Percentiles rank a stretch among this genome's conserved stretches.
Conservation (phyloP, 495 filamentous ascomycete genomes). For the Neurospora sp. region DNA sequence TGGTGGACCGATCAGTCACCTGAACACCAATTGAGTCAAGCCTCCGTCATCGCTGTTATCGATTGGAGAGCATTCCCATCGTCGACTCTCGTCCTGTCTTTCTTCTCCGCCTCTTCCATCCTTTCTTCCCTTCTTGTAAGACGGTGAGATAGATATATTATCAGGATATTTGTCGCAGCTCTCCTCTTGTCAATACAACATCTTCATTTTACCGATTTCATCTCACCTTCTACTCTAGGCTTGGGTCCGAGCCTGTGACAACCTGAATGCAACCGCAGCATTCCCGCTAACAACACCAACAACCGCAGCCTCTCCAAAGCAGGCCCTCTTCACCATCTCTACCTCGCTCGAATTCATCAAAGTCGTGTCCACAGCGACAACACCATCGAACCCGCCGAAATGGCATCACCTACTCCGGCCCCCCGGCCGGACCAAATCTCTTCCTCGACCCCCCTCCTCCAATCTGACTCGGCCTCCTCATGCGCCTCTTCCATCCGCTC, state of each 20-base stretch:
- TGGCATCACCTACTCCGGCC: slow-evolving; percentile 3
- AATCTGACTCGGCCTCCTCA: slow-evolving; percentile 22
- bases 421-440: slow-evolving; percentile 5
- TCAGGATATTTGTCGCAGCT: too few species aligned
- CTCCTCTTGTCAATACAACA: too few species aligned
- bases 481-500: slow-evolving; percentile 27
- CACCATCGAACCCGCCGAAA: slow-evolving; percentile 5
- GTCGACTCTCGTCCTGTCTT: not conserved
- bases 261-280: not conserved
- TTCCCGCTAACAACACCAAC: not conserved
- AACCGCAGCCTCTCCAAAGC: not conserved
- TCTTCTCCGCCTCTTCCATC: not conserved
- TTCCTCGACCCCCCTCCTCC: slow-evolving; percentile 17
- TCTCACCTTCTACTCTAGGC: not conserved
- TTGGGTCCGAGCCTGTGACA: not conserved
- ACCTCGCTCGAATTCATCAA: not conserved
- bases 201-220: not conserved
- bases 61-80: not conserved
- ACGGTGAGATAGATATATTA: not conserved
- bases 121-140: not conserved
- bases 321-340: not conserved
- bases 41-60: not conserved
- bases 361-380: not conserved
- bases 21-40: not conserved
- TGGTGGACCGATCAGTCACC: not conserved